These are phyloP conservation scores for Phialemonium atrogriseum DNA, from an alignment of 2,329 filamentous ascomycete genomes.

Conservation along the genomic window DNA sequence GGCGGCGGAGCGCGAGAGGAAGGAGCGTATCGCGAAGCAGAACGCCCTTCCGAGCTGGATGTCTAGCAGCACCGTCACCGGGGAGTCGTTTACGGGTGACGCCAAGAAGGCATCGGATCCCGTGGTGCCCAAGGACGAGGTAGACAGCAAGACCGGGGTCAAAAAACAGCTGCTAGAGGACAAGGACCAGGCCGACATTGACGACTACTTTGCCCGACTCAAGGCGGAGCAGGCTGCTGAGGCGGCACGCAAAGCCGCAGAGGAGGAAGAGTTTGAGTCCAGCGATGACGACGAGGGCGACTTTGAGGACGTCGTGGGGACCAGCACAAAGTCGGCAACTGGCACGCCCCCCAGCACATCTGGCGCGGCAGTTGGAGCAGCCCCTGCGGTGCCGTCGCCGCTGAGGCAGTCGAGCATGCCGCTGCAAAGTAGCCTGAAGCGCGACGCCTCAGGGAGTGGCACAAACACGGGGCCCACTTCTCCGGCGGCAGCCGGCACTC, in stretches of 20 bases:
- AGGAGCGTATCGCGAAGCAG: conserved; percentile 57
- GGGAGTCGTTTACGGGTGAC: conserved; percentile 45
- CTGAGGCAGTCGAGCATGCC: conserved; percentile 15
- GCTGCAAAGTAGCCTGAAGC: conserved; percentile 17
- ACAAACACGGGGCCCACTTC: conserved; percentile 11
- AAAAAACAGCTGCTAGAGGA: too few species aligned
- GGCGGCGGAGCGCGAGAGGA: conserved; percentile 54
- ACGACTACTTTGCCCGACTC: conserved; percentile 59
- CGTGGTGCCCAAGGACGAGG: conserved; percentile 25
- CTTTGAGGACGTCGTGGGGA: conserved; percentile 42
- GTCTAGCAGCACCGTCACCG: conserved; percentile 59
- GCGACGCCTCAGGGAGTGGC: conserved; percentile 20
- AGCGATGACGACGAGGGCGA: conserved; percentile 35
- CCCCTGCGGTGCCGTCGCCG: conserved; percentile 15
- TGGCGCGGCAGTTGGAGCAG: conserved; percentile 9
- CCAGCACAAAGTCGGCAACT: conserved; percentile 19
- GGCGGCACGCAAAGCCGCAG: conserved; percentile 40
- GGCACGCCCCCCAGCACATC: conserved; percentile 22
- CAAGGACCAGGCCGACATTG: conserved; percentile 49
- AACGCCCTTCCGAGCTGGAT: conserved; percentile 68
- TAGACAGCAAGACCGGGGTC: conserved; percentile 25
- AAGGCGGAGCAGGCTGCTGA: conserved; percentile 41
- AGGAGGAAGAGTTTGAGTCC: conserved; percentile 36
- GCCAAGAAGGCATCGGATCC: conserved; percentile 17
- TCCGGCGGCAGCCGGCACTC: conserved; percentile 9